Conservation (phyloP, 2,329 filamentous ascomycete genomes). For the Diplodia intermedia region DNA sequence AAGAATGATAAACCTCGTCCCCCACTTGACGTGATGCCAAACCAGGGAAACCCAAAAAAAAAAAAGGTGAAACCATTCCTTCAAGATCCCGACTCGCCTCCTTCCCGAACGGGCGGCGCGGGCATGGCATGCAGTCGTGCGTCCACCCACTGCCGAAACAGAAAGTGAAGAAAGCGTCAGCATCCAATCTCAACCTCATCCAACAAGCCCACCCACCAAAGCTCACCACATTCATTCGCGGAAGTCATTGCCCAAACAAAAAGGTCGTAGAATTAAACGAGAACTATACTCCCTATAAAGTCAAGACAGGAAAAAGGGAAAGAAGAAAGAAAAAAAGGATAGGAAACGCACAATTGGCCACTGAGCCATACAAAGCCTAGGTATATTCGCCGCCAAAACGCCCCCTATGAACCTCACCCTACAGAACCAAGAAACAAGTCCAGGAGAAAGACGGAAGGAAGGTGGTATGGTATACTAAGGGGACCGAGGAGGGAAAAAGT, state of each 20-base stretch:
- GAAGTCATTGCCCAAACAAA: not conserved
- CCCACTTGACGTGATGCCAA: not conserved
- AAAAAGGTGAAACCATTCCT: not conserved
- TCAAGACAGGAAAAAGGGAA: not conserved
- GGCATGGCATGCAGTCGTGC: not conserved
- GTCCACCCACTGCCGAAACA: not conserved
- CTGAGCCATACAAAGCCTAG: not conserved
- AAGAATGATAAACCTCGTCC: not conserved
- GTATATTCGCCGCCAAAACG: conserved; percentile 20
- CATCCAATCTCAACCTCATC: not conserved
- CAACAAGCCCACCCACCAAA: not conserved
- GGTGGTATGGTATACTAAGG: conserved; percentile 23
- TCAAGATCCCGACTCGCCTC: not conserved
- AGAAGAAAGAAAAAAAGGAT: not conserved
- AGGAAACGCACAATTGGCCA: not conserved
- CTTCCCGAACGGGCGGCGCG: not conserved
- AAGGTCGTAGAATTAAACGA: conserved; percentile 22
- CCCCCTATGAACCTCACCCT: not conserved
- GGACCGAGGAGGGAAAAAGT: not conserved
- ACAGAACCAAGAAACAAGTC: not conserved
- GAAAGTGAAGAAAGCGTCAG: not conserved
- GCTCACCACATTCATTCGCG: not conserved
- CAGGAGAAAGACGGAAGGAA: conserved; percentile 5
- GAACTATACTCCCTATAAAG: conserved; percentile 13
- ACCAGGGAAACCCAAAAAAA: not conserved